Conservation (phyloP, 805 yeast species). For the Pichia californica region DNA sequence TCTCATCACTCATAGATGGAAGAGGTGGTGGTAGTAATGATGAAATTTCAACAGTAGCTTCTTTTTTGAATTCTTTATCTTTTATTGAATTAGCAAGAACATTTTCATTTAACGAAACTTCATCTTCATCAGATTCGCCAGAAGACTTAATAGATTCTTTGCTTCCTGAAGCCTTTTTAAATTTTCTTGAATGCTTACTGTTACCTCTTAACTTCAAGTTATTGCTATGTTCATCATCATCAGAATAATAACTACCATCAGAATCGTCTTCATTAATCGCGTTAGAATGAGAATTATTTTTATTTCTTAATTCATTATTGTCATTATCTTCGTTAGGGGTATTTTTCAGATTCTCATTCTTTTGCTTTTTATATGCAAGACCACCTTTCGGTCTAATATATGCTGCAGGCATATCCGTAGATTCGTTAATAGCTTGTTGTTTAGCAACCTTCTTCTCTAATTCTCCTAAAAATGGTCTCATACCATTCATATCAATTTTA, state of each 20-base stretch:
- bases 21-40: slow-evolving; percentile 12
- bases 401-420: not conserved
- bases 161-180: too few species aligned
- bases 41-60: slow-evolving; percentile 17
- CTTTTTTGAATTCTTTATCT: slow-evolving; percentile 9
- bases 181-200: too few species aligned
- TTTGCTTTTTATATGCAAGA: slow-evolving; percentile 4
- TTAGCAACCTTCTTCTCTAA: slow-evolving; percentile 43
- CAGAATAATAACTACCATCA: not conserved
- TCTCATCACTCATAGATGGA: not conserved
- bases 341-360: not conserved
- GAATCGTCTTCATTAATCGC: too few species aligned
- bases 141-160: not conserved
- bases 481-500: slow-evolving; percentile 15
- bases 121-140: not conserved
- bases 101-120: not conserved
- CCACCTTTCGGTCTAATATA: not conserved
- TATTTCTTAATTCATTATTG: not conserved
- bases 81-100: slow-evolving; percentile 13
- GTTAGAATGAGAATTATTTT: not conserved
- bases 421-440: slow-evolving; percentile 29
- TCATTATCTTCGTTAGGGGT: not conserved
- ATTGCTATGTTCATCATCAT: not conserved
- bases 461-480: slow-evolving; percentile 44
- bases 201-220: too few species aligned